phyloP scores from a whole-genome alignment of 2,329 filamentous ascomycete genomes.

The Venturia effusa region DNA sequence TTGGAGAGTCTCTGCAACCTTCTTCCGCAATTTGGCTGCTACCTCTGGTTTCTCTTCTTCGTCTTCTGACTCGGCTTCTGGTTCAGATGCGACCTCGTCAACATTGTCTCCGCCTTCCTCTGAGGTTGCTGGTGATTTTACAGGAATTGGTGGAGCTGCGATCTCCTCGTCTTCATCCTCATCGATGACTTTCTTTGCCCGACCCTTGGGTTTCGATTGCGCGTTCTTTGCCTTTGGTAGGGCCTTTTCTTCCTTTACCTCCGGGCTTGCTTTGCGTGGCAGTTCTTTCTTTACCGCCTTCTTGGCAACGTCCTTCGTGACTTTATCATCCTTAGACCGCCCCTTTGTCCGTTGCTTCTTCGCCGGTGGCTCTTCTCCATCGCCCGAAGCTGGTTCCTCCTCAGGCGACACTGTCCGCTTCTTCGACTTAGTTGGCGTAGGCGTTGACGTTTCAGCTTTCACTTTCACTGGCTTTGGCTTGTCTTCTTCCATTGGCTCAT shows the following conservation, averaged over 20 bases:
- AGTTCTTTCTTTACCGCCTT: slow-evolving; percentile 14
- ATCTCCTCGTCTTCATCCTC: slow-evolving; percentile 15
- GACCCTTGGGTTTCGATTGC: background rate
- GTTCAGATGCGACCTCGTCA: slow-evolving; percentile 7
- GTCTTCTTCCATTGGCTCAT: background rate
- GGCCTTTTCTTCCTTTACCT: slow-evolving; percentile 2
- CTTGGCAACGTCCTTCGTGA: slow-evolving; percentile 14
- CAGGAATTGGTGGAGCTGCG: background rate
- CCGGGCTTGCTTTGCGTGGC: background rate
- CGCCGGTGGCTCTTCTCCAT: background rate
- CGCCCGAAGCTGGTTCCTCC: background rate
- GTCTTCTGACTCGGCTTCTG: slow-evolving; percentile 23
- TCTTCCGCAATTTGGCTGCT: slow-evolving; percentile 65
- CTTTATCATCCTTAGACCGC: background rate
- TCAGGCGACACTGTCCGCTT: background rate
- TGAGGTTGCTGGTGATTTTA: background rate
- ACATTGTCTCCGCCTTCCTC: slow-evolving; percentile 1
- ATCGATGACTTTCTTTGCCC: slow-evolving; percentile 10
- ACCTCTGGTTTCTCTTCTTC: slow-evolving; percentile 58
- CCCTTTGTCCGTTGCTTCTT: slow-evolving; percentile 12
- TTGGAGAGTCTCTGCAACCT: slow-evolving; percentile 67
- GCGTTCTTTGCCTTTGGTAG: background rate
- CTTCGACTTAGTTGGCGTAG: background rate
- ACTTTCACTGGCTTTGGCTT: background rate
- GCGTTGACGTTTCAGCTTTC: background rate